Base-by-base conservation (phyloP, 257 asterid genomes). In the Solanum gandarillasii region DNA sequence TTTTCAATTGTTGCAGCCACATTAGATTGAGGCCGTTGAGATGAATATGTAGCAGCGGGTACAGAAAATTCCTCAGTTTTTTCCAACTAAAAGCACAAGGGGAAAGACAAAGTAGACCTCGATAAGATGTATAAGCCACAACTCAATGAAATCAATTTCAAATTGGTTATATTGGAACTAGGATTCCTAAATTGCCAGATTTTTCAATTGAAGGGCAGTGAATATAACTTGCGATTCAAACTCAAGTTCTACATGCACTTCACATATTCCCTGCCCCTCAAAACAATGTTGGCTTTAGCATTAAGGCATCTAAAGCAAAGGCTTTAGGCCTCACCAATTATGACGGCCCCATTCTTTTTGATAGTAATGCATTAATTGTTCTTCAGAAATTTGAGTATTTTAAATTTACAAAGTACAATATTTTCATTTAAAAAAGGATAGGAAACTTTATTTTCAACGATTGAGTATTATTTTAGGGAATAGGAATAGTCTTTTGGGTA, bases 11-110 rank as follows among this genome's bases (percentile, higher is more conserved):
- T 87, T 29, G 91, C 79, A 34, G 90, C 94, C 78, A 95, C 76
- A 83, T 91, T 91, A 23, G 85, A 88, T n/a, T 85, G 98, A 90
- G 89, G 86, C 67, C 93, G 87, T 86, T 92, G 98, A 85, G 95
- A 88, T 87, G 94, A 86, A 83, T 92, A 92, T 27, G 93, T 74
- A 55, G 93, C 88, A 52, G 95, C 88, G 74, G 92, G 92, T 58
- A 91, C 91, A 67, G 95, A 76, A 84, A 92, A 90, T 21, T 91
- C 92, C 88, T 91, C 98, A 39, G 96, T 89, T 88, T 93, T 96
- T 88, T 96, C 98, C 98, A 96, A 95, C 99, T 96, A 88, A 89
- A 92, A 90, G 73, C 34, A 39, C 68, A 81, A 39, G 74, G 70
- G 36, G 43, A 75, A 89, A 74, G 88, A 31, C 65, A 83, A 70